phyloP scores from a whole-genome alignment of 2,329 filamentous ascomycete species.

The Lasiodiplodia citricola region DNA sequence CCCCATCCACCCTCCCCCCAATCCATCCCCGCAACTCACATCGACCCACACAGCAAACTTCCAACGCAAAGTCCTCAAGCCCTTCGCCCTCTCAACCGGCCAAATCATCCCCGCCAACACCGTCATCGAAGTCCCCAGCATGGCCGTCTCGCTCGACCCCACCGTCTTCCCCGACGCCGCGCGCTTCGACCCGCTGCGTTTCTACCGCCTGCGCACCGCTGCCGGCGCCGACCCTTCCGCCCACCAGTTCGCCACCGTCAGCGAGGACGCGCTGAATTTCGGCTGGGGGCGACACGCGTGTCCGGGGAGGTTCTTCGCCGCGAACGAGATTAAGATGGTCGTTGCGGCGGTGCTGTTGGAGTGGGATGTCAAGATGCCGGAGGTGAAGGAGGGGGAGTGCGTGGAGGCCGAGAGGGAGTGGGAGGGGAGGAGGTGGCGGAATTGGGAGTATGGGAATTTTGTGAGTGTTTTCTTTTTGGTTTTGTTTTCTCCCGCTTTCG shows the following conservation, averaged over 20 bases:
- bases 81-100: conserved; percentile 17
- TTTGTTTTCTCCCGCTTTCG: no score
- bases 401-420: conserved; percentile 29
- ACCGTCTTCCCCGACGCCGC: not conserved
- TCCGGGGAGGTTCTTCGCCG: conserved; percentile 41
- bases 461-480: not conserved
- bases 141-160: conserved; percentile 1
- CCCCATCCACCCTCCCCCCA: not conserved
- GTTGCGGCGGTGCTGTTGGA: conserved; percentile 26
- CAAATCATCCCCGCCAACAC: not conserved
- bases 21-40: not conserved
- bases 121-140: conserved; percentile 5
- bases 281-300: conserved; percentile 41
- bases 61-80: conserved; percentile 6
- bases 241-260: conserved; percentile 21
- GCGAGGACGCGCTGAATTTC: conserved; percentile 30
- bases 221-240: conserved; percentile 33
- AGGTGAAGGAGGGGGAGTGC: not conserved
- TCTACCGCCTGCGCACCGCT: conserved; percentile 5
- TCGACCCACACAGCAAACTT: not conserved
- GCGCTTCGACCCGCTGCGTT: conserved; percentile 4
- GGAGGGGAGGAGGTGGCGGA: conserved; percentile 30
- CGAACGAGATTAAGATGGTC: conserved; percentile 42
- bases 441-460: conserved; percentile 22
- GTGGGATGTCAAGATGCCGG: conserved; percentile 10